These are phyloP conservation scores for Salix caprea DNA, from an alignment of 345 rosid genomes.

Conservation along the genomic window DNA sequence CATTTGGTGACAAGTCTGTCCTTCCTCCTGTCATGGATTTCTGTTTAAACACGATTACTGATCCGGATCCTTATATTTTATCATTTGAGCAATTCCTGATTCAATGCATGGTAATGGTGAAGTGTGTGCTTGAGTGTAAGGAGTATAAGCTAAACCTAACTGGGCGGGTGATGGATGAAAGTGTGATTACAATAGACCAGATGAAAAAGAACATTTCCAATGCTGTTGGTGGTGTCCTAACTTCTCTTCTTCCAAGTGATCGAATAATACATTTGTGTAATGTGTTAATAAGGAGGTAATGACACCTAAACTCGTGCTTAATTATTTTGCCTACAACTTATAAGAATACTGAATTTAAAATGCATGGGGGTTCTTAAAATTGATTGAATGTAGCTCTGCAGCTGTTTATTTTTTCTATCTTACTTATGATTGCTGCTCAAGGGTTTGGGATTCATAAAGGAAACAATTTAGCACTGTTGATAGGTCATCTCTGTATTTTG, in stretches of 20 bases:
- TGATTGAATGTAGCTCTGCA: conserved; percentile 1
- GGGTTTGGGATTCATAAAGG: neutral
- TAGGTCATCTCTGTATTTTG: neutral
- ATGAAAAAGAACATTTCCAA: conserved; percentile 73
- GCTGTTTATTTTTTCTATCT: neutral
- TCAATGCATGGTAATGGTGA: conserved; percentile 97
- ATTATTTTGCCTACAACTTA: neutral
- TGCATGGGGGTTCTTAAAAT: neutral
- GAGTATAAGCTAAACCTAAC: conserved; percentile 82
- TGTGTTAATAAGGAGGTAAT: conserved; percentile 85
- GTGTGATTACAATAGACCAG: conserved; percentile 64
- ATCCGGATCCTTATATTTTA: conserved; percentile 53
- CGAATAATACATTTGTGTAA: conserved; percentile 75
- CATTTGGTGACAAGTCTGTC: conserved; percentile 86
- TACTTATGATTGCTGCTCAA: neutral
- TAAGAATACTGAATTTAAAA: neutral
- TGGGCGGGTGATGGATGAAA: conserved; percentile 91
- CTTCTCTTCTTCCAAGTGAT: conserved; percentile 79
- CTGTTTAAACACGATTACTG: conserved; percentile 79
- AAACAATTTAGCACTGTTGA: neutral
- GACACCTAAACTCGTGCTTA: neutral
- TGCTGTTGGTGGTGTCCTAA: conserved; percentile 59
- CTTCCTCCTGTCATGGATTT: conserved; percentile 81
- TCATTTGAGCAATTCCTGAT: conserved; percentile 76
- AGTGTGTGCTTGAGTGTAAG: conserved; percentile 81